These are phyloP conservation scores for Chamaecrista fasciculata DNA, from an alignment of 306 rosid genomes.

Conservation along the genomic window DNA sequence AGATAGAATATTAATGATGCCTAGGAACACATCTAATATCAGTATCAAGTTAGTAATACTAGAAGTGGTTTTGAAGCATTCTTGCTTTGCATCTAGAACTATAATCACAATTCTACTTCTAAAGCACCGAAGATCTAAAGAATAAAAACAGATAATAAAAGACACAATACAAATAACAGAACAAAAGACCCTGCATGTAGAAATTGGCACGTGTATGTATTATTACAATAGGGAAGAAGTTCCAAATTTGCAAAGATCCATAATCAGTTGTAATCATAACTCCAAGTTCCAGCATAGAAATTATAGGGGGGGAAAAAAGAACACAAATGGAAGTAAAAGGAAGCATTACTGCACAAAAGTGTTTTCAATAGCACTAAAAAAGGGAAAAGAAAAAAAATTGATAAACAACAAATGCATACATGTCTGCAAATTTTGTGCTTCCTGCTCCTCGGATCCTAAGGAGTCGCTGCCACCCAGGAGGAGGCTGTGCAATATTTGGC, in stretches of 20 bases:
- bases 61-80: not conserved
- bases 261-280: not conserved
- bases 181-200: not conserved
- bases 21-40: not conserved
- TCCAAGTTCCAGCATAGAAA: not conserved
- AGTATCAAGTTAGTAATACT: not conserved
- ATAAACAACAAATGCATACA: constrained; percentile 47
- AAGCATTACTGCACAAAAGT: not conserved
- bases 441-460: constrained; percentile 88
- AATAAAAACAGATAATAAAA: not conserved
- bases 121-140: not conserved
- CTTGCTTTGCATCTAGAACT: not conserved
- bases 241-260: not conserved
- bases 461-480: constrained; percentile 85
- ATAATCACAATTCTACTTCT: not conserved
- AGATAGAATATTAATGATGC: not conserved
- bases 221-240: not conserved
- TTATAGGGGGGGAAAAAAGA: not conserved
- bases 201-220: not conserved
- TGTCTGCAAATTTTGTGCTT: constrained; percentile 84
- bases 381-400: too few relatives aligned
- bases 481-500: constrained; percentile 89
- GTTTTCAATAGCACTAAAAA: not conserved
- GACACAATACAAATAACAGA: not conserved
- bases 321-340: not conserved